phyloP scores from a whole-genome alignment of 352 stramenopile genomes.

The Globisporangium iwayamae region DNA sequence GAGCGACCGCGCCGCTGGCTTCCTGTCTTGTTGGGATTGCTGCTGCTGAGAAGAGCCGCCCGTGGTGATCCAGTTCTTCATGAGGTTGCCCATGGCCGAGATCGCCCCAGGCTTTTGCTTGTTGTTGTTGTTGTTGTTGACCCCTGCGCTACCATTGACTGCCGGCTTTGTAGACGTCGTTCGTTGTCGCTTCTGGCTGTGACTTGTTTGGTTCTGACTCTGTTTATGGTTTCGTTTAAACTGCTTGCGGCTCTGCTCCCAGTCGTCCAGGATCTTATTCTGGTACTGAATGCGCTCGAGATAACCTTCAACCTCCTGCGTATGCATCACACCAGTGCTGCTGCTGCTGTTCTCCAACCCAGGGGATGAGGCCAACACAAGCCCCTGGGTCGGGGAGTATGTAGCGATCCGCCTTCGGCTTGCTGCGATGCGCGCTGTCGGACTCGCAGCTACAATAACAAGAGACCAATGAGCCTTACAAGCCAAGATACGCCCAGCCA shows the following conservation, averaged over 20 bases:
- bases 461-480: background rate
- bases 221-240: background rate
- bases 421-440: background rate
- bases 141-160: background rate
- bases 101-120: background rate
- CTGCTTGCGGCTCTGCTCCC: slow-evolving; percentile 29
- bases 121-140: no score
- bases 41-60: background rate
- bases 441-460: background rate
- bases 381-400: slow-evolving; percentile 4
- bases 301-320: slow-evolving; percentile 52
- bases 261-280: slow-evolving; percentile 41
- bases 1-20: slow-evolving; percentile 11
- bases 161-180: background rate
- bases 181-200: slow-evolving; percentile 10
- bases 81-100: slow-evolving; percentile 15
- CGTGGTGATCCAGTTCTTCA: slow-evolving; percentile 16
- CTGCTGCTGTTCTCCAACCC: slow-evolving; percentile 2
- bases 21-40: background rate
- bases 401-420: slow-evolving; percentile 9
- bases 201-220: slow-evolving; percentile 2
- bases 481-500: background rate
- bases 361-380: background rate
- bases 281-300: slow-evolving; percentile 48
- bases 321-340: slow-evolving; percentile 30